Conservation (phyloP, 2,329 filamentous ascomycete species). For the Podosphaera fusca region DNA sequence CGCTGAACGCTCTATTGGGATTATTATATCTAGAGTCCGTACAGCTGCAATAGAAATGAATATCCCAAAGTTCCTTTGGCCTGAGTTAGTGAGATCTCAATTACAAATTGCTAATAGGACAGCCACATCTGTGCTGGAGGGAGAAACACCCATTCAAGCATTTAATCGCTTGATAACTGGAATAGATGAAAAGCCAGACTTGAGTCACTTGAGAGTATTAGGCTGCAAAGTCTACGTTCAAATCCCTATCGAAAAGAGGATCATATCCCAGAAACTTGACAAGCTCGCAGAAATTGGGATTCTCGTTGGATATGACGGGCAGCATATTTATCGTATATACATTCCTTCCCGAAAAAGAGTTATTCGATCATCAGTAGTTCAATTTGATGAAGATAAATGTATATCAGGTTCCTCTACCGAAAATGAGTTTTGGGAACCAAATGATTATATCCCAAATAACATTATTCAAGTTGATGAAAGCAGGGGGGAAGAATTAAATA, state of each 20-base stretch:
- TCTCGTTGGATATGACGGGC: not conserved
- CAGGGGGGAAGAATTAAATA: not conserved
- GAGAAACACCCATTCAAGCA: not conserved
- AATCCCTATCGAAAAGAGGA: not conserved
- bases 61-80: not conserved
- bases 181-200: not conserved
- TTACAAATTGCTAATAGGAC: not conserved
- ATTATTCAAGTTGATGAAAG: constrained; percentile 1
- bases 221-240: not conserved
- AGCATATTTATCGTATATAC: not conserved
- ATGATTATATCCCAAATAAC: no score
- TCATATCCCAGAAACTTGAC: not conserved
- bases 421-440: no score
- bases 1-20: not conserved
- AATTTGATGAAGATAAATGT: not conserved
- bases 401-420: no score
- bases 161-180: not conserved
- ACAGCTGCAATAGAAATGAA: not conserved
- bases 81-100: not conserved
- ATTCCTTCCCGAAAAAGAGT: not conserved
- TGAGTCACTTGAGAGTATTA: not conserved
- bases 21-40: not conserved
- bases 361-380: not conserved
- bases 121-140: not conserved
- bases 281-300: not conserved